These are phyloP conservation scores for Rutstroemia sydowiana DNA, from an alignment of 2,329 filamentous ascomycete species.

Conservation along the genomic window DNA sequence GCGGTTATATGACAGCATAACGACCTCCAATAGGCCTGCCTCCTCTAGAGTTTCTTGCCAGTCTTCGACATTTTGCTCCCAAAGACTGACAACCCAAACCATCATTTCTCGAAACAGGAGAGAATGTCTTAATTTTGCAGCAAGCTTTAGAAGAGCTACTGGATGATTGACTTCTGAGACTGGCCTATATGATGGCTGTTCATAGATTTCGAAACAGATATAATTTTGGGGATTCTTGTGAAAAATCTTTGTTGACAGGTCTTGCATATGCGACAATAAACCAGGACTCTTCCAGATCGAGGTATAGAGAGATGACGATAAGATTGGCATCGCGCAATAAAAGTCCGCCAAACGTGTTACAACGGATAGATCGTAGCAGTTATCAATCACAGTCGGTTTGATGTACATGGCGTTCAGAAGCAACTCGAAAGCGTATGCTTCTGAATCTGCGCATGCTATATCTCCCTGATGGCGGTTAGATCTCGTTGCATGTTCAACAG, in stretches of 20 bases:
- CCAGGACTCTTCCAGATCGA: background rate
- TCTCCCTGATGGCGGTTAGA: no score
- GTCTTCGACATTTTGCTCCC: background rate
- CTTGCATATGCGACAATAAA: background rate
- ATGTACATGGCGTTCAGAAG: slow-evolving; percentile 16
- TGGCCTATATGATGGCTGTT: no score
- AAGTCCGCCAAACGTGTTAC: slow-evolving; percentile 12
- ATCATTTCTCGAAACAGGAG: background rate
- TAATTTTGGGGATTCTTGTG: background rate
- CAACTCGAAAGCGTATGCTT: slow-evolving; percentile 7
- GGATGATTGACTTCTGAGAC: background rate
- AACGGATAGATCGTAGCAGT: background rate
- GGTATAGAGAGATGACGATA: background rate
- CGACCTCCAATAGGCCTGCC: background rate
- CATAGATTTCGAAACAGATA: no score
- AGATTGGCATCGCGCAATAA: slow-evolving; percentile 12
- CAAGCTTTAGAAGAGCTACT: background rate
- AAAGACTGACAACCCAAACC: background rate
- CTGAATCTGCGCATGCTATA: no score
- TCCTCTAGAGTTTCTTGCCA: background rate
- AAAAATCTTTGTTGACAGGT: background rate
- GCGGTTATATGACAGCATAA: background rate
- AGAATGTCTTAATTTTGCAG: background rate
- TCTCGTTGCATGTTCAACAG: background rate
- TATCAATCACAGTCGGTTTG: slow-evolving; percentile 7